Evolutionary conservation across 179 eudicot genomes (phyloP).

Genomic region (Silene vulgaris): DNA sequence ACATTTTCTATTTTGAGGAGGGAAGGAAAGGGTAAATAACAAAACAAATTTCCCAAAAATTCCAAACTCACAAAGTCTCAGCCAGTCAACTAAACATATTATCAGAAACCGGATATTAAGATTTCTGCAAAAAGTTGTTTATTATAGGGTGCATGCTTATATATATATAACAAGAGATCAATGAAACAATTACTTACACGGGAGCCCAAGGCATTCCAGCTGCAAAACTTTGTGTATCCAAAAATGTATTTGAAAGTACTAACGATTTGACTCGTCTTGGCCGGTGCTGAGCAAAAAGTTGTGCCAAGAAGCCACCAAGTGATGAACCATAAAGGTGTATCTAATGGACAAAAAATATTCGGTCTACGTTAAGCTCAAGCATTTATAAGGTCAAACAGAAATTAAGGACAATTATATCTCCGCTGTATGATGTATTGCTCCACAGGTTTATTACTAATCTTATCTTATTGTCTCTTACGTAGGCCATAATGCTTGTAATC

Average conservation of each 20-base stretch:
- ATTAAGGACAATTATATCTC: background rate
- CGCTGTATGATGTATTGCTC: background rate
- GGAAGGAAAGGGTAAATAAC: background rate
- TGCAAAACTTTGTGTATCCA: slow-evolving; percentile 76
- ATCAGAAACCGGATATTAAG: background rate
- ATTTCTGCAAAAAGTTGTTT: background rate
- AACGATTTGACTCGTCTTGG: slow-evolving; percentile 92
- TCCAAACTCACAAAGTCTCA: background rate
- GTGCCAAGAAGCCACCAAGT: slow-evolving; percentile 97
- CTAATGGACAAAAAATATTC: slow-evolving; percentile 37
- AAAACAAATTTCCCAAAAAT: background rate
- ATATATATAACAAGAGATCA: background rate
- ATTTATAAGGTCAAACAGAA: slow-evolving; percentile 9
- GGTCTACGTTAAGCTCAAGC: slow-evolving; percentile 12
- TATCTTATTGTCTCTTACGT: background rate
- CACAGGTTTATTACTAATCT: background rate
- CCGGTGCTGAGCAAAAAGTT: slow-evolving; percentile 91
- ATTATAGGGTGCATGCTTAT: slow-evolving; percentile 1
- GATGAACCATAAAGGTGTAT: slow-evolving; percentile 94
- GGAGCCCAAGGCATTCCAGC: slow-evolving; percentile 99
- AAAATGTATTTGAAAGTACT: slow-evolving; percentile 83
- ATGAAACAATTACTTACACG: slow-evolving; percentile 46
- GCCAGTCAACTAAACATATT: background rate
- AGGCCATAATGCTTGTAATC: background rate
- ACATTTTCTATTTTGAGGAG: background rate